Base-by-base conservation (phyloP, 345 rosid species). In the Psidium guajava region DNA sequence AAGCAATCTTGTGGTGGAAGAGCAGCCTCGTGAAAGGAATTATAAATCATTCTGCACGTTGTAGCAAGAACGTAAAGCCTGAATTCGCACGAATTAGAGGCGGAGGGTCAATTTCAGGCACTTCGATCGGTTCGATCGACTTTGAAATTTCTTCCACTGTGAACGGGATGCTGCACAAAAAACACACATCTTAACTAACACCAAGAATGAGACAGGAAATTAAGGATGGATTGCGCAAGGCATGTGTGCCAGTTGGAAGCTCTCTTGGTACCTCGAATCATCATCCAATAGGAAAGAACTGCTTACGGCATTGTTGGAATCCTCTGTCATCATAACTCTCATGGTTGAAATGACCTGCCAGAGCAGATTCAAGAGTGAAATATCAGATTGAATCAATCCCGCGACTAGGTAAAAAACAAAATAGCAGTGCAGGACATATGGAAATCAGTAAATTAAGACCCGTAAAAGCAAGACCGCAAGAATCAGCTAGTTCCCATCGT, bases 231-330 rank as follows among this genome's bases (percentile, higher is more conserved):
- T 36, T 21, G 12, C 14, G 40, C 27, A 15, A 64, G 6, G 21
- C 28, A 36, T 27, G 75, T 77, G 16, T 27, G 44, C 50, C 80
- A 11, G 12, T 64, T 73, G 74, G 84, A 57, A 8, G 24, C 1
- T 69, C 36, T 44, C 82, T 27, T 52, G 18, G 84, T 92, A 96
- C 99, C 99, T 95, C 6, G 98, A 94, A 87, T 97, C 99, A 32
- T 97, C 99, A 56, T 95, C 99, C 84, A 97, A 87, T 85, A 97
- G 89, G 88, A 97, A 96, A 10, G 99, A 97, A 88, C 89, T 93
- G 93, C 96, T 92, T 82, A 89, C 91, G 11, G 92, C 91, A 59
- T 90, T 92, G 82, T 93, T 95, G 13, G 98, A 88, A 87, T 89
- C 94, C 85, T 93, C 98, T 0, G 96, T 89, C 93, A 94, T 91